phyloP scores from a whole-genome alignment of 441 rosid species.

The Gossypium gossypioides region DNA sequence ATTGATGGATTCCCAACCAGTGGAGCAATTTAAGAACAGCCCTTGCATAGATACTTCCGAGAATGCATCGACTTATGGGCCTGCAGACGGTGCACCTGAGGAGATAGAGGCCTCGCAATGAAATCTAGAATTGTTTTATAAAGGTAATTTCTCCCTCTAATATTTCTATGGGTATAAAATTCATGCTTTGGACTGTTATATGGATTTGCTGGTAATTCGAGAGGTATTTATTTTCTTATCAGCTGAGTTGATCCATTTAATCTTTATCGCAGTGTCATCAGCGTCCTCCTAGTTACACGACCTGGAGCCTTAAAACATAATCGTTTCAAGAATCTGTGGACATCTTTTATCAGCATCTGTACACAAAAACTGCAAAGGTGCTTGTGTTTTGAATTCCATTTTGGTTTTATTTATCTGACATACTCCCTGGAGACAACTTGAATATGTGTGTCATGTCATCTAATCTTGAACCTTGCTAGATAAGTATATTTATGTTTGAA shows the following conservation, averaged over 20 bases:
- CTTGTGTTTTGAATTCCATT: not conserved
- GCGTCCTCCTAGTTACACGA: not conserved
- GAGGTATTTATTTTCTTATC: conserved; percentile 25
- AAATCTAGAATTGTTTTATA: conserved; percentile 19
- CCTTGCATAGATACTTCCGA: conserved; percentile 32
- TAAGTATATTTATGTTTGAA: not conserved
- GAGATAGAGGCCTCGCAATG: conserved; percentile 34
- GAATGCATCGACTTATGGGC: conserved; percentile 36
- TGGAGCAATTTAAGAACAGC: conserved; percentile 11
- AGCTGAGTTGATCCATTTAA: conserved; percentile 18
- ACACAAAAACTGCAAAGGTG: not conserved
- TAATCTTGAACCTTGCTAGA: not conserved
- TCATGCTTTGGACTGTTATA: conserved; percentile 4
- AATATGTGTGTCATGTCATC: conserved; percentile 2
- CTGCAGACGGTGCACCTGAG: conserved; percentile 29
- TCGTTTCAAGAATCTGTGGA: not conserved
- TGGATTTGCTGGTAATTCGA: conserved; percentile 32
- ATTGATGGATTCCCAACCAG: conserved; percentile 13
- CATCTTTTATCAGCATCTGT: not conserved
- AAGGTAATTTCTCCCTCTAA: conserved; percentile 43
- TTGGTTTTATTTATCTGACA: not conserved
- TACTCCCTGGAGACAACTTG: conserved; percentile 2
- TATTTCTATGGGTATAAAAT: conserved; percentile 17
- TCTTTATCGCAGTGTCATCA: not conserved
- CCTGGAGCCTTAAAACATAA: not conserved